Conservation (phyloP, 2,329 filamentous ascomycete genomes). For the Colletotrichum liaoningense region DNA sequence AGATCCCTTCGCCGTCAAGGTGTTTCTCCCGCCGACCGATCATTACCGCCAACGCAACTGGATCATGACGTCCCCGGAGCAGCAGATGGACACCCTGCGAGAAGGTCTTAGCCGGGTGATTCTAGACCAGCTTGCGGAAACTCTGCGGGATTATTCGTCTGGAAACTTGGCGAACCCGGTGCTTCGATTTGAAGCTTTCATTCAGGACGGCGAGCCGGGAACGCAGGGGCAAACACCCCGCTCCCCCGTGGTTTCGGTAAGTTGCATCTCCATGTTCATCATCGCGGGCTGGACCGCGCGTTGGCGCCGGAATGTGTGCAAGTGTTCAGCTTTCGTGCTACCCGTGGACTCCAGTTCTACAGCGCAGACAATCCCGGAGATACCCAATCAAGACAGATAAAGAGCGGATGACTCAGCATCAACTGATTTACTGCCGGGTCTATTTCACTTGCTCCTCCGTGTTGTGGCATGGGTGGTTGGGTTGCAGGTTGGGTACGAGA, state of each 20-base stretch:
- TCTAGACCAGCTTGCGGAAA: constrained; percentile 35
- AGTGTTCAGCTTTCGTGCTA: not conserved
- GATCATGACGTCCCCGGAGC: constrained; percentile 34
- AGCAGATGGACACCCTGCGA: constrained; percentile 34
- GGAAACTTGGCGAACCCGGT: constrained; percentile 35
- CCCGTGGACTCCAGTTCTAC: not conserved
- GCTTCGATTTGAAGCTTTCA: constrained; percentile 36
- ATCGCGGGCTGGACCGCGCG: not conserved
- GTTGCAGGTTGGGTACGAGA: not conserved
- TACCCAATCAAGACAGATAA: not conserved
- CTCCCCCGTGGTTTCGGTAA: constrained; percentile 36
- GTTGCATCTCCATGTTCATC: constrained; percentile 2
- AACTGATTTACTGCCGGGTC: not conserved
- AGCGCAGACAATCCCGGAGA: not conserved
- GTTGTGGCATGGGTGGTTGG: not conserved
- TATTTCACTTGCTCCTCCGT: not conserved
- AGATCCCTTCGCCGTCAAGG: not conserved
- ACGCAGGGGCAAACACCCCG: constrained; percentile 31
- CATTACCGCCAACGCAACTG: not conserved
- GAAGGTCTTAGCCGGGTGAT: constrained; percentile 35
- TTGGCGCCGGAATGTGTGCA: not conserved
- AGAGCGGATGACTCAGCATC: not conserved
- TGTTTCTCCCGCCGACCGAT: not conserved
- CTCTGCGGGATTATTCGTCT: constrained; percentile 34
- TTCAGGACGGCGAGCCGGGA: constrained; percentile 34